Evolutionary conservation across 768 basidiomycete species (phyloP).

Genomic region (Agaricus subrufescens): DNA sequence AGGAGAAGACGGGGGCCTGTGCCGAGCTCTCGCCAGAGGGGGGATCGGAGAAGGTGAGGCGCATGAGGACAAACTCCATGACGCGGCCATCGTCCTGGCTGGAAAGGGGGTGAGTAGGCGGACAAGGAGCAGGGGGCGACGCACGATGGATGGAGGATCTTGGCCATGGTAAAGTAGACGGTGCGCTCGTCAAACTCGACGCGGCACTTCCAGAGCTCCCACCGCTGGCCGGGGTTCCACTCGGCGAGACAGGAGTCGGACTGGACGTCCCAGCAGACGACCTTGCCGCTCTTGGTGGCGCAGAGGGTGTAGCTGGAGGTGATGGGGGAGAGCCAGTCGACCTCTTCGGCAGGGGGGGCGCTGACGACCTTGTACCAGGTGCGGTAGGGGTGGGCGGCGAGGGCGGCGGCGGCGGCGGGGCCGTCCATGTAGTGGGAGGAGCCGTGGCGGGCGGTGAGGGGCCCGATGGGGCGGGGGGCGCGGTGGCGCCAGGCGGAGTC

Average conservation of each 20-base stretch:
- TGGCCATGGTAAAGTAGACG: slow-evolving; percentile 76
- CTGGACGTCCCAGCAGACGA: slow-evolving; percentile 74
- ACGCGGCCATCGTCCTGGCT: slow-evolving; percentile 58
- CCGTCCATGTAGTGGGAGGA: slow-evolving; percentile 35
- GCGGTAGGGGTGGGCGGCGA: slow-evolving; percentile 12
- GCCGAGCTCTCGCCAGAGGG: slow-evolving; percentile 32
- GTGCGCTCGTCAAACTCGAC: slow-evolving; percentile 70
- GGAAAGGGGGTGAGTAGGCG: not conserved
- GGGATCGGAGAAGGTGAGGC: slow-evolving; percentile 53
- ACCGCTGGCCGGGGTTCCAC: slow-evolving; percentile 59
- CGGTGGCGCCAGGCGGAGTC: slow-evolving; percentile 60
- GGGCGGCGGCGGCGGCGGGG: not conserved
- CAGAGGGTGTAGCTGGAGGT: slow-evolving; percentile 75
- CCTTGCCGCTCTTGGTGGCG: slow-evolving; percentile 70
- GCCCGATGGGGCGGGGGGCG: slow-evolving; percentile 45
- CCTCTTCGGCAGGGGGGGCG: slow-evolving; percentile 61
- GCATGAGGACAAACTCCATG: slow-evolving; percentile 72
- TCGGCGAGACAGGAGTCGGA: slow-evolving; percentile 57
- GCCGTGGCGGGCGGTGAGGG: slow-evolving; percentile 22
- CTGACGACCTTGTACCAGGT: slow-evolving; percentile 68
- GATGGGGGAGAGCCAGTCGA: slow-evolving; percentile 76
- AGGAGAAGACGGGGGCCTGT: slow-evolving; percentile 46
- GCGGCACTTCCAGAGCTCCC: slow-evolving; percentile 77
- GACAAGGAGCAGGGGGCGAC: slow-evolving; percentile 15
- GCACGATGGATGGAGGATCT: slow-evolving; percentile 47